These are phyloP conservation scores for Didymella exigua DNA, from an alignment of 2,329 filamentous ascomycete genomes.

Conservation along the genomic window DNA sequence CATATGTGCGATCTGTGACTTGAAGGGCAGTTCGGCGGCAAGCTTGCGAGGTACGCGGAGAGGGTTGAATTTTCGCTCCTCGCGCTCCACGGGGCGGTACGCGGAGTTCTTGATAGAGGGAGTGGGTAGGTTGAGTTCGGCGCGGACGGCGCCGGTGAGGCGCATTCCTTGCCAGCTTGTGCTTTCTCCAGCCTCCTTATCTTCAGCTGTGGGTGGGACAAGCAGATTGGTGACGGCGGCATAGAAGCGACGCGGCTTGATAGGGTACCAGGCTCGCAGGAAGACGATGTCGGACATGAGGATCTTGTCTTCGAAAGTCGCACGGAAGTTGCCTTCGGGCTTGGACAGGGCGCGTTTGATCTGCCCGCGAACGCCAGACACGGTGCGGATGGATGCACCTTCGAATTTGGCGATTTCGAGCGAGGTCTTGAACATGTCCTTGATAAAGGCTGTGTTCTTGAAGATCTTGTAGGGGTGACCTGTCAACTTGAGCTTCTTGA, in stretches of 20 bases:
- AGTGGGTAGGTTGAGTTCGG: constrained; percentile 73
- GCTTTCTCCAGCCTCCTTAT: constrained; percentile 40
- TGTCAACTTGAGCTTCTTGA: constrained; percentile 98
- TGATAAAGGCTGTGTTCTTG: constrained; percentile 98
- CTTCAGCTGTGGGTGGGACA: constrained; percentile 54
- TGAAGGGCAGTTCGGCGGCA: constrained; percentile 86
- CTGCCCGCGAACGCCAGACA: constrained; percentile 92
- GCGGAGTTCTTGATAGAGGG: constrained; percentile 83
- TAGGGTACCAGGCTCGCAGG: constrained; percentile 93
- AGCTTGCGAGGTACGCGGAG: constrained; percentile 78
- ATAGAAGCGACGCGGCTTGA: constrained; percentile 95
- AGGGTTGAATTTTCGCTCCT: constrained; percentile 60
- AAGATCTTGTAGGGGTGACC: constrained; percentile 96
- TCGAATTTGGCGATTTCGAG: constrained; percentile 99
- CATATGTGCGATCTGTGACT: constrained; percentile 84
- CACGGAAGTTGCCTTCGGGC: constrained; percentile 93
- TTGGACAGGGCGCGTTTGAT: constrained; percentile 95
- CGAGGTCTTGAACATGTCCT: constrained; percentile 93
- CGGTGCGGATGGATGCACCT: constrained; percentile 92
- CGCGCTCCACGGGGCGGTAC: constrained; percentile 69
- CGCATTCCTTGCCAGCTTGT: constrained; percentile 86
- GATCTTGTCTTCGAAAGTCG: constrained; percentile 98
- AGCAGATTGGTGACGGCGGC: constrained; percentile 94
- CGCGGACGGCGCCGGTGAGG: constrained; percentile 87
- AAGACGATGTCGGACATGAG: constrained; percentile 97